These are phyloP conservation scores for Trametes cingulata DNA, from an alignment of 768 basidiomycete genomes.

Conservation along the genomic window DNA sequence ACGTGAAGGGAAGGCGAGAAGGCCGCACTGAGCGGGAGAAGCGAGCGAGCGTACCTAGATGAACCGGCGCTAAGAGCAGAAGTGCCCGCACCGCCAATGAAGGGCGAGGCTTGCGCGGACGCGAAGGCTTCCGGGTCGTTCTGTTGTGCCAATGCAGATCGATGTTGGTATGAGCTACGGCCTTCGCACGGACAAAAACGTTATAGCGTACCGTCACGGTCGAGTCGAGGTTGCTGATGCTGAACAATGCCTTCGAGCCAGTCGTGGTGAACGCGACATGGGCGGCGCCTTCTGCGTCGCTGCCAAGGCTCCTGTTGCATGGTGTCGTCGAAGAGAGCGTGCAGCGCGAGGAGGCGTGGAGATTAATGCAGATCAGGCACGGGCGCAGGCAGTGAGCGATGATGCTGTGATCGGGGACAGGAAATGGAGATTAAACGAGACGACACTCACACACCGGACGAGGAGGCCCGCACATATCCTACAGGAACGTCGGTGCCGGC, in stretches of 20 bases:
- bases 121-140: conserved; percentile 10
- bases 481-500: background rate
- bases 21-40: background rate
- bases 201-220: conserved; percentile 1
- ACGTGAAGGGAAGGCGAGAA: background rate
- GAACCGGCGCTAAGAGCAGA: conserved; percentile 17
- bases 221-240: background rate
- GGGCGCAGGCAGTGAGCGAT: conserved; percentile 4
- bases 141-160: conserved; percentile 22
- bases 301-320: conserved; percentile 1
- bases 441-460: conserved; percentile 20
- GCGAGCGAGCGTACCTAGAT: conserved; percentile 11
- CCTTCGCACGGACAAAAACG: background rate
- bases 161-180: background rate
- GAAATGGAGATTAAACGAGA: background rate
- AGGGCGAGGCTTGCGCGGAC: conserved; percentile 26
- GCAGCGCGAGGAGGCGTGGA: background rate
- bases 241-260: conserved; percentile 8
- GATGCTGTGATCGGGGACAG: conserved; percentile 4
- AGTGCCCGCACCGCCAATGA: conserved; percentile 38
- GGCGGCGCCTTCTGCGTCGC: background rate
- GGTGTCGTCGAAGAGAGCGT: background rate
- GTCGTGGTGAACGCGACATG: conserved; percentile 10
- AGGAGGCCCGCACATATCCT: conserved; percentile 11
- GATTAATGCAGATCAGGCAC: conserved; percentile 15